Conservation (phyloP, 495 filamentous ascomycete species). For the Talaromyces nanjingensis region DNA sequence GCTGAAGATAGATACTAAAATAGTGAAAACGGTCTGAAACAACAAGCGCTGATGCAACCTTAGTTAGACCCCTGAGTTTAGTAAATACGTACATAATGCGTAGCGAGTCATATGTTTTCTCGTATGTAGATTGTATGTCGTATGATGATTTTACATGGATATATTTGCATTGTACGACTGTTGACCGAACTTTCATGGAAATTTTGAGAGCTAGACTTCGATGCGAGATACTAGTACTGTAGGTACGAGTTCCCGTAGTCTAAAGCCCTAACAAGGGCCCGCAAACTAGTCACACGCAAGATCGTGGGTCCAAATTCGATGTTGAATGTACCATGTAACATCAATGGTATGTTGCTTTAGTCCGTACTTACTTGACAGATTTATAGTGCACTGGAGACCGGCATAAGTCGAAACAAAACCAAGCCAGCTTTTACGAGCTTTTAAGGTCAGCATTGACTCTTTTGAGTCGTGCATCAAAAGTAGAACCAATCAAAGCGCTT, state of each 20-base stretch:
- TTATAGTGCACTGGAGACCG: neutral
- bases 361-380: neutral
- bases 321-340: neutral
- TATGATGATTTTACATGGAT: neutral
- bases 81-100: neutral
- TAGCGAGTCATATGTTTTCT: neutral
- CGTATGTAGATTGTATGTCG: neutral
- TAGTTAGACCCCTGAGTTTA: neutral
- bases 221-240: too few species aligned
- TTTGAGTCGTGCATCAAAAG: too few species aligned
- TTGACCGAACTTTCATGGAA: neutral
- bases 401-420: neutral
- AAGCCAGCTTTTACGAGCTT: neutral
- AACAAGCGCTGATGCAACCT: neutral
- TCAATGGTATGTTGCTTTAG: neutral
- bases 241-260: neutral
- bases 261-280: neutral
- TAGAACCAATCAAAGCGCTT: too few species aligned
- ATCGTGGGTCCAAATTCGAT: neutral
- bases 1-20: neutral
- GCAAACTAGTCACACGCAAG: neutral
- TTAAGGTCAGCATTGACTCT: neutral
- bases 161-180: neutral
- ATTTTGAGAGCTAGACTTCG: neutral
- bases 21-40: neutral